phyloP scores from a whole-genome alignment of 2,329 filamentous ascomycete species.

The Coniosporium tulheliwenetii region DNA sequence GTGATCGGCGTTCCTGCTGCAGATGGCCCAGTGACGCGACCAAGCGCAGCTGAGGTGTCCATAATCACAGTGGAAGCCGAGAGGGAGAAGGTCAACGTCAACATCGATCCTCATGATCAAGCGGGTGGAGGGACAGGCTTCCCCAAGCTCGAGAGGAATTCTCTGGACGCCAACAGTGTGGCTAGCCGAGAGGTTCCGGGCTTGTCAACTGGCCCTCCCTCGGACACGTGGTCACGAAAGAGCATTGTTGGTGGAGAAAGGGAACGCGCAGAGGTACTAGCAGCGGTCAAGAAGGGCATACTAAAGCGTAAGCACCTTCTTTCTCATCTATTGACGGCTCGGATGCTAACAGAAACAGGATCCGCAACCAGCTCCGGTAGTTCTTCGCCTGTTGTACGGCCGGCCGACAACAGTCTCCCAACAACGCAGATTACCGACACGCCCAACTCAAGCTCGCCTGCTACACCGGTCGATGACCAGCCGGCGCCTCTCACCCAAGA shows the following conservation, averaged over 20 bases:
- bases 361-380: conserved; percentile 43
- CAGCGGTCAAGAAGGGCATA: conserved; percentile 88
- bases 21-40: conserved; percentile 48
- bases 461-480: conserved; percentile 69
- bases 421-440: conserved; percentile 55
- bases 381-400: conserved; percentile 52
- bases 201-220: conserved; percentile 28
- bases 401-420: conserved; percentile 44
- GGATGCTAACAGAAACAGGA: conserved; percentile 15
- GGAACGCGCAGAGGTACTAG: conserved; percentile 81
- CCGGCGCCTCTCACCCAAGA: conserved; percentile 53
- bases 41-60: conserved; percentile 70
- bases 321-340: neutral
- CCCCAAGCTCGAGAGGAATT: conserved; percentile 71
- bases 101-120: conserved; percentile 50
- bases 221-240: conserved; percentile 51
- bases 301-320: conserved; percentile 57
- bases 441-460: conserved; percentile 71
- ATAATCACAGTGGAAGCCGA: conserved; percentile 95
- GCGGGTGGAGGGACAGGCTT: conserved; percentile 62
- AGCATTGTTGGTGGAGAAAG: conserved; percentile 84
- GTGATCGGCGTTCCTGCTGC: conserved; percentile 61
- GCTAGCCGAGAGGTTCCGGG: conserved; percentile 14
- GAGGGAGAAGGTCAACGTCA: conserved; percentile 67
- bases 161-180: conserved; percentile 47